Base-by-base conservation (phyloP, 169 alveolate species). In the Haemoproteus tartakovskyi region DNA sequence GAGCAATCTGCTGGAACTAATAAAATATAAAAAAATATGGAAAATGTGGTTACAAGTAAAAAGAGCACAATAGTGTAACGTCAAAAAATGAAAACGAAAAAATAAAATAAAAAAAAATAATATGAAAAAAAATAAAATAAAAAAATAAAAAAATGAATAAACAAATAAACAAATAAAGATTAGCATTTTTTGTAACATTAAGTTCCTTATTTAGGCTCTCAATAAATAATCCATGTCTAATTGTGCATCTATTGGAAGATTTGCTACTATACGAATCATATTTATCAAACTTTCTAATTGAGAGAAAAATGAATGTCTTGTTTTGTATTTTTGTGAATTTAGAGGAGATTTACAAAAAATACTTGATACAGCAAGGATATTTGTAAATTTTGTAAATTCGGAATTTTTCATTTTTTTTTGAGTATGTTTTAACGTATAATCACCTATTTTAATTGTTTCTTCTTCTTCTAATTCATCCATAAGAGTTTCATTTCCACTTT, bases 271-370 rank as follows among this genome's bases (percentile, higher is more conserved):
- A 29, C 82, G 16, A 41, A 67, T 24, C 18, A 52, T 52, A 36
- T 67, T 67, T 29, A 56, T 38, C 12, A 67, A 33, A 21, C 82
- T 67, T 36, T 67, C 82, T 11, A 67, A 9, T 33, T 67, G 82
- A 2, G 82, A 67, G 30, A 67, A 67, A 18, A 67, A 67, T 2
- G 82, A 67, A 21, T 67, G 82, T 12, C 82, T 67, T n/a, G 82
- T 67, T 67, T 67, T 67, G 50, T 67, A 67, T 18, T 27, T 41
- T 27, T 30, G 27, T 11, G 82, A 67, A 6, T 67, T 67, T 37
- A 67, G 54, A 0, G 82, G 82, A 8, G 82, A 67, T 24, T 67
- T 67, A 21, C 82, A 67, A 24, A 67, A 67, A 14, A 67, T 22
- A 26, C 82, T 67, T 0, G 82, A 67, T 2, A 67, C 14, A 36